Evolutionary conservation across 2,329 filamentous ascomycete genomes (phyloP), one percentile per base, ranked within the genome.

Genomic region (Didymella exigua): DNA sequence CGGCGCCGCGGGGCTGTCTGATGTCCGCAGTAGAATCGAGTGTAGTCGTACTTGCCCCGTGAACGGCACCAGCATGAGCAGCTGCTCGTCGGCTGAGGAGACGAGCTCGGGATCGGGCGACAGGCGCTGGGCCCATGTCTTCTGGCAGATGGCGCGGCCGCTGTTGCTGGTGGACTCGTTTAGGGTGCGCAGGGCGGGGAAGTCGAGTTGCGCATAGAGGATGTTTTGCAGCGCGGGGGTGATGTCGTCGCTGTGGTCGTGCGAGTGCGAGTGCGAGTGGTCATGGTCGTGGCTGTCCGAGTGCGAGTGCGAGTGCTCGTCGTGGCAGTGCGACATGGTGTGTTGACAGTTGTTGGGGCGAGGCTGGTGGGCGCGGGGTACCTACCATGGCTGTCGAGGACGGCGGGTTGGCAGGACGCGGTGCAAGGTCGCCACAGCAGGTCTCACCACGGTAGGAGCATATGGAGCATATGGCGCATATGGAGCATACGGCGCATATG

Each of bases 41-140:
- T 98, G 93, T 1, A 99, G 86, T 70, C 96, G 96, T 56, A 97
- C 86, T 76, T 97, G 93, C 42, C 90, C 93, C 1, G 92, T 93
- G 78, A 99, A 99, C 2, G 95, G 95, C 31, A 98, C 84, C 60
- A 89, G 88, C 82, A 99, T 91, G 51, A 99, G 79, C n/a, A 99
- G 77, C 79, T 99, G 92, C 79, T 96, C 92, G 73, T 98, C 95
- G 0, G 88, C 87, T 72, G 96, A 90, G 70, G 91, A 96, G 67
- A 84, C 85, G 26, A 99, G 82, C 77, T 96, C 89, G 0, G 92
- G 91, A 65, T 86, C 78, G 3, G 82, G 75, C 14, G 85, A 76
- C 56, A 97, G 75, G 50, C 95, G 82, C 76, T 98, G 88, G 5
- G 84, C 84, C 93, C 93, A 99, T 51, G 92, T 91, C 82, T 99